Evolutionary conservation across 257 asterid species (phyloP).

Genomic region (Agastache rugosa): DNA sequence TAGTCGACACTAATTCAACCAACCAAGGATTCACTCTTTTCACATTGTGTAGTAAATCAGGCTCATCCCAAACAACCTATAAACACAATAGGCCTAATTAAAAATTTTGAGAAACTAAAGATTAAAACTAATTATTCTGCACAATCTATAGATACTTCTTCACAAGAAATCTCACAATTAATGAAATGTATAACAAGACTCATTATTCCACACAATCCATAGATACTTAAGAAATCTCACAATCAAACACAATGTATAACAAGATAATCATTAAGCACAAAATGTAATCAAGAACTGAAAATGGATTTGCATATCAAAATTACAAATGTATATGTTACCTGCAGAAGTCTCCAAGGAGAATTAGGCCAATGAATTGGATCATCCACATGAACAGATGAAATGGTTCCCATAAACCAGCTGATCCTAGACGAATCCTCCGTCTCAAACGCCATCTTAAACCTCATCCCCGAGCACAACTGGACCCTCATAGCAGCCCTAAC

Average conservation of each 20-base stretch:
- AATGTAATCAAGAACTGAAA: neutral
- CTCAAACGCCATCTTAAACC: constrained; percentile 89
- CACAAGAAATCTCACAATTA: neutral
- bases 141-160: too few species aligned
- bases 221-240: neutral
- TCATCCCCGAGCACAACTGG: constrained; percentile 75
- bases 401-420: constrained; percentile 88
- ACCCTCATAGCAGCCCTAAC: constrained; percentile 68
- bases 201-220: neutral
- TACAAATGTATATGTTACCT: constrained; percentile 42
- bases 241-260: neutral
- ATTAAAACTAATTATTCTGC: neutral
- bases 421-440: constrained; percentile 82
- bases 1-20: constrained; percentile 68
- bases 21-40: constrained; percentile 84
- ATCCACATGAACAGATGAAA: constrained; percentile 64
- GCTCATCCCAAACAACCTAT: constrained; percentile 85
- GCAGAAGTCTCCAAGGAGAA: constrained; percentile 91
- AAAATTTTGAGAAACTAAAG: neutral
- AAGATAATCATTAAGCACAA: neutral
- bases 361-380: constrained; percentile 79
- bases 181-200: neutral
- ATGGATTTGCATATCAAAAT: constrained; percentile 2
- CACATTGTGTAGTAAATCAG: constrained; percentile 79
- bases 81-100: constrained; percentile 14